Conservation (phyloP, 2,329 filamentous ascomycete genomes). For the Cytospora chrysosperma region DNA sequence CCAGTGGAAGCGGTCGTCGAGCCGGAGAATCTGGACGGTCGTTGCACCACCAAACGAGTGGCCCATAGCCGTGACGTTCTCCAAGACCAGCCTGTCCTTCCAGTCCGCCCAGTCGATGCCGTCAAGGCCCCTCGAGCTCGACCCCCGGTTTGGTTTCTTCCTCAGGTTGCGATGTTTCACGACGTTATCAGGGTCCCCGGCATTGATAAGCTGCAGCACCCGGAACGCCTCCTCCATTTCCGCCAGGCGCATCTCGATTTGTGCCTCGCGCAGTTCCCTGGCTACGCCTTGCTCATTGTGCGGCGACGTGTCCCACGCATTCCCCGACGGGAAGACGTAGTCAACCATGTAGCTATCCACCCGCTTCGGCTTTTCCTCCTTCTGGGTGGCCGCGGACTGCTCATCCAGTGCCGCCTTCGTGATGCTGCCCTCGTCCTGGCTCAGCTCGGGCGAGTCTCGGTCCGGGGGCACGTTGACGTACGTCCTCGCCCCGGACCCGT, state of each 20-base stretch:
- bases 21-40: conserved; percentile 57
- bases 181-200: conserved; percentile 48
- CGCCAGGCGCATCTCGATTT: conserved; percentile 61
- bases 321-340: conserved; percentile 62
- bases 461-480: conserved; percentile 56
- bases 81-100: conserved; percentile 54
- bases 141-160: conserved; percentile 55
- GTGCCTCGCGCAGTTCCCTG: conserved; percentile 55
- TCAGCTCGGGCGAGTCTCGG: conserved; percentile 35
- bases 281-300: conserved; percentile 61
- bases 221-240: conserved; percentile 64
- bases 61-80: conserved; percentile 60
- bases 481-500: conserved; percentile 61
- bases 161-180: conserved; percentile 54
- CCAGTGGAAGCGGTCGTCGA: conserved; percentile 53
- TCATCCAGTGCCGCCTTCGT: conserved; percentile 19
- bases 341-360: conserved; percentile 51
- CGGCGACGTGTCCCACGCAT: conserved; percentile 49
- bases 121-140: conserved; percentile 57
- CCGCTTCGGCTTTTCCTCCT: conserved; percentile 33
- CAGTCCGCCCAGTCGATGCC: conserved; percentile 57
- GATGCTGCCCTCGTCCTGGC: conserved; percentile 29
- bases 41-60: conserved; percentile 69
- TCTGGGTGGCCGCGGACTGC: conserved; percentile 30
- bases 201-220: conserved; percentile 54